Evolutionary conservation across 2,329 filamentous ascomycete genomes (phyloP).

Genomic region (Canariomyces notabilis): DNA sequence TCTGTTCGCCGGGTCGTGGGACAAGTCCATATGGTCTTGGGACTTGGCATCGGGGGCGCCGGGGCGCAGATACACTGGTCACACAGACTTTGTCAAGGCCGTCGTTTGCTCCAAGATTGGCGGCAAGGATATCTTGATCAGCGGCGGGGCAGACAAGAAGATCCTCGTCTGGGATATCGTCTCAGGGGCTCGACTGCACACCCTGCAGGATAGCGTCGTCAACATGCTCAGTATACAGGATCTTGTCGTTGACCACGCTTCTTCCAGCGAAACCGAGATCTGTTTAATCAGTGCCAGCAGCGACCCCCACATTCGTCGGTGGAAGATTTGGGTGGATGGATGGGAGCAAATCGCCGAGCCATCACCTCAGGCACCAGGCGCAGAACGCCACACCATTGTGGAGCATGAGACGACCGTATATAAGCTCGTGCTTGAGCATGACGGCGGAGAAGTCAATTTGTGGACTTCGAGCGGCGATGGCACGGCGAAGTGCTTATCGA

Average conservation of each 20-base stretch:
- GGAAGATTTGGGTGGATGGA: constrained; percentile 54
- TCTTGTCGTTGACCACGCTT: constrained; percentile 67
- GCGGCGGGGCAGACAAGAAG: constrained; percentile 72
- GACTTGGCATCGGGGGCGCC: constrained; percentile 52
- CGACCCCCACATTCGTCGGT: constrained; percentile 73
- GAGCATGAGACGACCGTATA: constrained; percentile 92
- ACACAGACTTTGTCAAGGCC: constrained; percentile 88
- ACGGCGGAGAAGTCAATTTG: constrained; percentile 61
- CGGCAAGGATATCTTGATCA: constrained; percentile 61
- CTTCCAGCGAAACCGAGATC: constrained; percentile 45
- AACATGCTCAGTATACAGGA: constrained; percentile 75
- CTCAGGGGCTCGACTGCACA: constrained; percentile 64
- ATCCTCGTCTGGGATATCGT: constrained; percentile 78
- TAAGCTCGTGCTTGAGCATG: constrained; percentile 64
- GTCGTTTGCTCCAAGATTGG: constrained; percentile 59
- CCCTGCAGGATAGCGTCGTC: constrained; percentile 66
- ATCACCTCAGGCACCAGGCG: constrained; percentile 36
- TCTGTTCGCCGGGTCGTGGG: constrained; percentile 88
- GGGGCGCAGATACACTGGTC: constrained; percentile 63
- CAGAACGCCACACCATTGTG: constrained; percentile 52
- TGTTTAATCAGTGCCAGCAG: constrained; percentile 75
- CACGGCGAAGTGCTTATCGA: constrained; percentile 72
- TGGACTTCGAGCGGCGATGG: constrained; percentile 95
- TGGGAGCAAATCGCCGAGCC: constrained; percentile 52
- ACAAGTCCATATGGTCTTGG: constrained; percentile 89